phyloP scores from a whole-genome alignment of 306 rosid species.

The Castanea crenata region DNA sequence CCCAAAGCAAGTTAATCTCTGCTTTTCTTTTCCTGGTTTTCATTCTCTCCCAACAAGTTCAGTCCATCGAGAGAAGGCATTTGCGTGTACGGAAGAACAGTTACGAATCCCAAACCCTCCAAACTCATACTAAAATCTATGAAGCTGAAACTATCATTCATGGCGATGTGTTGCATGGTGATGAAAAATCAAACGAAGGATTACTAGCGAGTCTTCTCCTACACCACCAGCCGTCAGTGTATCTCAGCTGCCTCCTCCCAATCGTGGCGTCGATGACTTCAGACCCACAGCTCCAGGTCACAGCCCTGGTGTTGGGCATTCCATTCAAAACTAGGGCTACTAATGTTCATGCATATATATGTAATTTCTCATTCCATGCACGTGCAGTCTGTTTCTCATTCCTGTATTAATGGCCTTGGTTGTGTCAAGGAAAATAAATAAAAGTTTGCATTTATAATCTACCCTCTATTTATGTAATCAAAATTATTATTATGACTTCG shows the following conservation, averaged over 20 bases:
- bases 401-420: too few relatives aligned
- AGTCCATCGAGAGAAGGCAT: constrained; percentile 30
- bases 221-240: constrained; percentile 15
- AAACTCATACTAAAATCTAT: constrained; percentile 1
- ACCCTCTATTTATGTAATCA: too few relatives aligned
- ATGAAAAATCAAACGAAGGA: neutral
- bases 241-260: constrained; percentile 18
- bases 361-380: neutral
- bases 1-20: constrained; percentile 19
- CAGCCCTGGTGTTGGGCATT: constrained; percentile 75
- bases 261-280: constrained; percentile 32
- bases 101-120: constrained; percentile 8
- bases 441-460: too few relatives aligned
- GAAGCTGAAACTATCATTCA: neutral
- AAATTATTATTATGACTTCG: too few relatives aligned
- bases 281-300: constrained; percentile 78
- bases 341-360: neutral
- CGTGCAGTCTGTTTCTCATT: too few relatives aligned
- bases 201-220: constrained; percentile 25
- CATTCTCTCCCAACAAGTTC: constrained; percentile 12
- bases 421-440: too few relatives aligned
- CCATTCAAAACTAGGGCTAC: constrained; percentile 39
- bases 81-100: constrained; percentile 15
- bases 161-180: neutral
- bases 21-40: constrained; percentile 20